Conservation (phyloP, 2,329 filamentous ascomycete genomes). For the Knoxdaviesia capensis region DNA sequence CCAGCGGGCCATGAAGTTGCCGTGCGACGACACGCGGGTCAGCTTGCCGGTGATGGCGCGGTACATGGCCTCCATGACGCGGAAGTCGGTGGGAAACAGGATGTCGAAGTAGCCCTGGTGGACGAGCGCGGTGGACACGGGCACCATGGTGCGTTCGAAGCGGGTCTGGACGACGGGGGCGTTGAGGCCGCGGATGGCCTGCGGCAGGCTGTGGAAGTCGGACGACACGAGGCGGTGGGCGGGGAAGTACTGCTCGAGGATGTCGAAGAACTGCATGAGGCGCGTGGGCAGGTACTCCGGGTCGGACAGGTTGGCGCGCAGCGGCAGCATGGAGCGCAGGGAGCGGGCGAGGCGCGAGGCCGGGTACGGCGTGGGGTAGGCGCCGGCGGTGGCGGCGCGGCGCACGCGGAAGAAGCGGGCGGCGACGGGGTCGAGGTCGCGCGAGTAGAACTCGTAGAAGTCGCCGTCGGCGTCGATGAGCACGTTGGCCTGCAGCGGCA, state of each 20-base stretch:
- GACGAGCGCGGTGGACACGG: conserved; percentile 77
- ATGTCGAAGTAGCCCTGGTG: conserved; percentile 99
- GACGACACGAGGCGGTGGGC: conserved; percentile 73
- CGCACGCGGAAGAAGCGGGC: conserved; percentile 70
- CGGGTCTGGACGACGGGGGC: conserved; percentile 92
- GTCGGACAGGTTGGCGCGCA: conserved; percentile 53
- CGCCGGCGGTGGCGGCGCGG: conserved; percentile 48
- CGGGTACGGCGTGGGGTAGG: conserved; percentile 41
- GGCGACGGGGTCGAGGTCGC: conserved; percentile 61
- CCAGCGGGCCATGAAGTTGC: conserved; percentile 80
- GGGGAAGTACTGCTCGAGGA: conserved; percentile 74
- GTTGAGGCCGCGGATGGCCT: conserved; percentile 68
- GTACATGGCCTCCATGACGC: conserved; percentile 79
- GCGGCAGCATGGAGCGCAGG: conserved; percentile 44
- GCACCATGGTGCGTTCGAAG: conserved; percentile 69
- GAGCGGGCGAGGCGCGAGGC: conserved; percentile 34
- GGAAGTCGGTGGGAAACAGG: conserved; percentile 91
- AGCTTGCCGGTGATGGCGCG: conserved; percentile 82
- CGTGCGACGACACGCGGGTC: conserved; percentile 67
- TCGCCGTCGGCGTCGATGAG: conserved; percentile 71
- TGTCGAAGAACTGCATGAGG: conserved; percentile 92
- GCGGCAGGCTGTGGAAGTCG: conserved; percentile 75
- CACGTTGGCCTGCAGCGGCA: conserved; percentile 73
- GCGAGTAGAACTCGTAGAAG: conserved; percentile 86
- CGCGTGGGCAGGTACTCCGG: conserved; percentile 91